Percentiles rank a stretch among this genome's conserved stretches.
phyloP scores from a whole-genome alignment of 2,329 filamentous ascomycete genomes.

The Paracoccidioides lutzii region DNA sequence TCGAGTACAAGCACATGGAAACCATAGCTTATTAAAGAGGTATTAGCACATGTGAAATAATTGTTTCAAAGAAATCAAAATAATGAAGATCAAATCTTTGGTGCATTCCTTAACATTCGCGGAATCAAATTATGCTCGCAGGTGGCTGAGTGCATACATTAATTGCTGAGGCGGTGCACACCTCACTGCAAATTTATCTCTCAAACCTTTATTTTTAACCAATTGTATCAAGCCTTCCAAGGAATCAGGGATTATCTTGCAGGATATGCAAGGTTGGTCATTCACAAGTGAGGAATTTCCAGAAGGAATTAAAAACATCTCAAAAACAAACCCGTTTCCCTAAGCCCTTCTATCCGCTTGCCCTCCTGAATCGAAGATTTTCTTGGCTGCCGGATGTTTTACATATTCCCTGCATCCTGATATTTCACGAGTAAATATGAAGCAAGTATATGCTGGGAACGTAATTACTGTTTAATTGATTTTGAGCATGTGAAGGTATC shows the following conservation, averaged over 20 bases:
- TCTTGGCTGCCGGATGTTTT: not conserved
- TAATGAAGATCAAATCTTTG: not conserved
- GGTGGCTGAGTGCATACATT: slow-evolving; percentile 1
- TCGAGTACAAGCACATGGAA: not conserved
- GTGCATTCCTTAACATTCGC: not conserved
- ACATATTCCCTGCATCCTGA: not conserved
- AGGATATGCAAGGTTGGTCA: not conserved
- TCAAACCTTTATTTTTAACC: not conserved
- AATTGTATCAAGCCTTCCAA: not conserved
- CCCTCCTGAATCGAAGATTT: not conserved
- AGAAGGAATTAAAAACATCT: not conserved
- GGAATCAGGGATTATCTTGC: not conserved
- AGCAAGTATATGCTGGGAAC: not conserved
- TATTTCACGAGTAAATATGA: not conserved
- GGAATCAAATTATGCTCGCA: not conserved
- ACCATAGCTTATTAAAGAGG: not conserved
- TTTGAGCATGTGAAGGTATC: not conserved
- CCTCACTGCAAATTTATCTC: not conserved
- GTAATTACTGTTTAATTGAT: not conserved
- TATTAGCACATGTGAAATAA: not conserved
- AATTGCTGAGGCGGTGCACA: slow-evolving; percentile 1
- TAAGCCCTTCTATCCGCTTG: not conserved
- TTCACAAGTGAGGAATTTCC: not conserved
- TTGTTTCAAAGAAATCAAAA: not conserved
- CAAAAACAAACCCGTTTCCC: not conserved